phyloP scores from a whole-genome alignment of 2,329 filamentous ascomycete species.

The Claviceps lovelessii region DNA sequence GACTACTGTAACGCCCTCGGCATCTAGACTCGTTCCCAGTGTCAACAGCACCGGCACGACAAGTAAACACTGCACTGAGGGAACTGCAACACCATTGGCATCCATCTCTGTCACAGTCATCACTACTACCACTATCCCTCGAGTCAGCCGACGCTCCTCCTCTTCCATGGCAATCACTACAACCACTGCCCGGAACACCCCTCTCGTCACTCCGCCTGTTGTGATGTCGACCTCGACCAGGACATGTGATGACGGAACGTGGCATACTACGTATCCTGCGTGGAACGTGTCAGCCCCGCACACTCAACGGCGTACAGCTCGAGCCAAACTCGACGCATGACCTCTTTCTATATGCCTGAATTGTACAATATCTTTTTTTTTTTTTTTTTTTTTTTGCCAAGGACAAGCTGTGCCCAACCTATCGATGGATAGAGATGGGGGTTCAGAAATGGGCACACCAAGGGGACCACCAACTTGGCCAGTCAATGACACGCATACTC shows the following conservation, averaged over 20 bases:
- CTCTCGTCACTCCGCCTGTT: constrained; percentile 1
- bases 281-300: constrained; percentile 25
- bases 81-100: neutral
- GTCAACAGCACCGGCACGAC: neutral
- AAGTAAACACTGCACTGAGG: neutral
- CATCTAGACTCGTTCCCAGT: neutral
- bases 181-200: constrained; percentile 2
- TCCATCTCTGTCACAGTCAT: neutral
- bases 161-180: neutral
- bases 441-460: too few relatives aligned
- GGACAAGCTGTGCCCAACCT: too few relatives aligned
- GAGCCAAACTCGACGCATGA: too few relatives aligned
- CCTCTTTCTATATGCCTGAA: too few relatives aligned
- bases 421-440: too few relatives aligned
- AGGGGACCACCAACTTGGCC: neutral
- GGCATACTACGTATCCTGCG: constrained; percentile 31
- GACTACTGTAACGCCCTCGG: neutral
- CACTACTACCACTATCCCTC: neutral
- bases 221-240: constrained; percentile 11
- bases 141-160: neutral
- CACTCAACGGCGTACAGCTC: neutral
- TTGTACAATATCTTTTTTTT: too few relatives aligned
- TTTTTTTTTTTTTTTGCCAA: neutral
- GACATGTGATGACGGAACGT: constrained; percentile 28
- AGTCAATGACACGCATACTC: neutral